Percentiles rank a stretch among this genome's conserved stretches.
Conservation (phyloP, 192 early-diverging fungal species). For the Backusella circina region DNA sequence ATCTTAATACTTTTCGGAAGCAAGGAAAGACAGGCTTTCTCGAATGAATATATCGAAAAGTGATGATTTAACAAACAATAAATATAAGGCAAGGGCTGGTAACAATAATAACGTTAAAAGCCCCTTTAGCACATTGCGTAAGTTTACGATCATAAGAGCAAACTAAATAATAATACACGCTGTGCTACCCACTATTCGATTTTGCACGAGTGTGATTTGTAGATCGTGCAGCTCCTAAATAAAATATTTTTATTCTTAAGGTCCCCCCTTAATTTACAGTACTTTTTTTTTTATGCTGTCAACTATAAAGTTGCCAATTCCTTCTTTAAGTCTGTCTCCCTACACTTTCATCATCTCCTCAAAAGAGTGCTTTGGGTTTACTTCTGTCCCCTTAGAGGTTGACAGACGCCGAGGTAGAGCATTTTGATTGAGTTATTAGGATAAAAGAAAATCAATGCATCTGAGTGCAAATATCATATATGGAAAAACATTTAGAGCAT, state of each 20-base stretch:
- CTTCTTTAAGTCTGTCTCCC: not conserved
- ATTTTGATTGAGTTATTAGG: not conserved
- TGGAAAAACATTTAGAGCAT: not conserved
- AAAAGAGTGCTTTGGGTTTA: not conserved
- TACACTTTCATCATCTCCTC: not conserved
- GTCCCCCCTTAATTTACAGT: not conserved
- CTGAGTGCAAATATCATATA: not conserved
- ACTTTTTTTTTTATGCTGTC: slow-evolving; percentile 2
- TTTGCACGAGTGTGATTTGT: not conserved
- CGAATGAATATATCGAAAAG: not conserved
- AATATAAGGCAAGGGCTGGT: not conserved
- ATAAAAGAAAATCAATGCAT: not conserved
- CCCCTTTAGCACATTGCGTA: not conserved
- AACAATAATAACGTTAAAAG: not conserved
- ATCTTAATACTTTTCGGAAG: not conserved
- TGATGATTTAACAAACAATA: not conserved
- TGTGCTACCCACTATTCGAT: not conserved
- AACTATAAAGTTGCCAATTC: not conserved
- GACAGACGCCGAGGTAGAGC: not conserved
- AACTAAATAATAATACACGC: not conserved
- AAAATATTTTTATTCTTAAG: slow-evolving; percentile 2
- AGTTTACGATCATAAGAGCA: not conserved
- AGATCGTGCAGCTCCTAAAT: slow-evolving; percentile 5
- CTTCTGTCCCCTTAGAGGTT: not conserved
- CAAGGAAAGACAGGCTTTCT: not conserved